These are phyloP conservation scores for Lepidium sativum DNA, from an alignment of 345 rosid species.

Conservation along the genomic window DNA sequence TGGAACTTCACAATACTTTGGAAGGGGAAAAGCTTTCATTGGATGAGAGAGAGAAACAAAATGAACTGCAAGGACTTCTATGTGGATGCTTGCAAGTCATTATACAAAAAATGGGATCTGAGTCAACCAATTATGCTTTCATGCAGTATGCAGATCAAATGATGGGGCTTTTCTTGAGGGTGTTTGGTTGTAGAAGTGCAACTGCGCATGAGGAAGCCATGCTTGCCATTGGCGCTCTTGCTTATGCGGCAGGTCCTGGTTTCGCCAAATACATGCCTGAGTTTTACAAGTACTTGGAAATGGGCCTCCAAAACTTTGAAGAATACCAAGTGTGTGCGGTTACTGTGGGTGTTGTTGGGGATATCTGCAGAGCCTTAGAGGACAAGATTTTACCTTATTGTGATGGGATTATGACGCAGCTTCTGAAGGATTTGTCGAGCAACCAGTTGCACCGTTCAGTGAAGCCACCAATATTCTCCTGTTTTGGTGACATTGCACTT, in stretches of 20 bases:
- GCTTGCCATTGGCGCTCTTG: slow-evolving; percentile 78
- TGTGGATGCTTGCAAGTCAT: slow-evolving; percentile 74
- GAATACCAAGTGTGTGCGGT: slow-evolving; percentile 70
- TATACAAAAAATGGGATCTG: slow-evolving; percentile 59
- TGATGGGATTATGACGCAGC: slow-evolving; percentile 74
- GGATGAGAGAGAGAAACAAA: slow-evolving; percentile 57
- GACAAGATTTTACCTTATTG: slow-evolving; percentile 57
- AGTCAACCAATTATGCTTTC: slow-evolving; percentile 50
- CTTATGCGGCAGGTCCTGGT: slow-evolving; percentile 54
- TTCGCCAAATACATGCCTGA: slow-evolving; percentile 70
- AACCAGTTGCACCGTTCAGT: slow-evolving; percentile 70
- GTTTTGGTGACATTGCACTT: slow-evolving; percentile 69
- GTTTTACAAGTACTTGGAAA: slow-evolving; percentile 59
- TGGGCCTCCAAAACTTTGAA: slow-evolving; percentile 76
- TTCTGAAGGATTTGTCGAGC: slow-evolving; percentile 71
- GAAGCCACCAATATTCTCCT: slow-evolving; percentile 70
- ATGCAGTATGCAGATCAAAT: slow-evolving; percentile 66
- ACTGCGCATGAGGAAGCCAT: slow-evolving; percentile 80
- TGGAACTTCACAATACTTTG: slow-evolving; percentile 64
- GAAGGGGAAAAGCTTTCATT: slow-evolving; percentile 53
- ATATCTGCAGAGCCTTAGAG: slow-evolving; percentile 59
- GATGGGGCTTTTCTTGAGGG: slow-evolving; percentile 70
- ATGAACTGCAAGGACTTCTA: slow-evolving; percentile 65
- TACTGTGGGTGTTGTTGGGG: slow-evolving; percentile 74
- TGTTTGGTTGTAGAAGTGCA: slow-evolving; percentile 65